Evolutionary conservation across 225 moss, liverwort and hornwort species (phyloP).

Genomic region (Marchantia polymorpha): DNA sequence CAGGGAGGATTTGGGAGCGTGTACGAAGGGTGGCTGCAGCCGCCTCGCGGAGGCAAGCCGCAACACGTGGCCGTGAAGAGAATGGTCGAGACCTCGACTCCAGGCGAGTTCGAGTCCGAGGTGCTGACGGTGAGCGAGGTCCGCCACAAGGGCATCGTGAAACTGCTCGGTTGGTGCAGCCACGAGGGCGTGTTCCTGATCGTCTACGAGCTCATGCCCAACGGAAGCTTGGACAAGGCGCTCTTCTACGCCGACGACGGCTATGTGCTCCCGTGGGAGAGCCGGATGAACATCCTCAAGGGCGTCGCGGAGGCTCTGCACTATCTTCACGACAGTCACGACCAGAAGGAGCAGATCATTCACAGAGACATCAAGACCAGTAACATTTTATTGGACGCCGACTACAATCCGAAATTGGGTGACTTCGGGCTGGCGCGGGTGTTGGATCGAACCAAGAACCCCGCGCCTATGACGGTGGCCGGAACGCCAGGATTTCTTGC

Average conservation of each 20-base stretch:
- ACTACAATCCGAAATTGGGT: neutral
- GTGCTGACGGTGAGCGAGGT: neutral
- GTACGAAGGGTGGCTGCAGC: too few species aligned
- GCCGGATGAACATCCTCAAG: neutral
- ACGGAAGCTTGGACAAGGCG: neutral
- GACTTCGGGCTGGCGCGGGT: neutral
- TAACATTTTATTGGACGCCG: neutral
- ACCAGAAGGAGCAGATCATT: neutral
- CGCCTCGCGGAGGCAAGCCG: too few species aligned
- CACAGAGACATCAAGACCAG: neutral
- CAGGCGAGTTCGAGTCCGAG: neutral
- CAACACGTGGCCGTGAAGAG: too few species aligned
- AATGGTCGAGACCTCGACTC: too few species aligned
- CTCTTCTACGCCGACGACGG: neutral
- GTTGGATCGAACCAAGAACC: neutral
- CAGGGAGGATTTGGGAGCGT: too few species aligned
- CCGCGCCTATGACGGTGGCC: neutral
- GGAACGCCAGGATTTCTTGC: neutral
- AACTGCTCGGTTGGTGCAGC: neutral
- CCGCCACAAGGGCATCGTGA: neutral
- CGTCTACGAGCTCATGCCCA: neutral
- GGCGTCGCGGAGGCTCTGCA: neutral
- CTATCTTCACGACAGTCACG: neutral
- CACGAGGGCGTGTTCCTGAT: neutral
- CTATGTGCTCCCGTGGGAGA: neutral